phyloP scores from a whole-genome alignment of 176 grass and related monocot genomes.

The Lolium perenne region DNA sequence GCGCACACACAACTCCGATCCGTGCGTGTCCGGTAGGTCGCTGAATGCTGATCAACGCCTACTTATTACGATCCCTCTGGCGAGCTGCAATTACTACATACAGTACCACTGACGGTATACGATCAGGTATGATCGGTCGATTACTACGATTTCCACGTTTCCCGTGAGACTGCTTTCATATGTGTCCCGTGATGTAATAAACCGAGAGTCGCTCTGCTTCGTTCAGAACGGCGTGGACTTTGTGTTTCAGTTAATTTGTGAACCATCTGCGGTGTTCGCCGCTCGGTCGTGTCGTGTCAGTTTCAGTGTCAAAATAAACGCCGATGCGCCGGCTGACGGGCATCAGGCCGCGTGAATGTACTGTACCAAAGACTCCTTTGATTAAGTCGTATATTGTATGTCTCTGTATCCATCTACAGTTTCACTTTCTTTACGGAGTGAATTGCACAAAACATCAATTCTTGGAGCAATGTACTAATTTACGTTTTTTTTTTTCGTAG shows the following conservation, averaged over 20 bases:
- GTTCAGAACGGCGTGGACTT: slow-evolving; percentile 42
- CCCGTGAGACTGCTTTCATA: slow-evolving; percentile 1
- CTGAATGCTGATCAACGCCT: neutral
- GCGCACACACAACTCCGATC: neutral
- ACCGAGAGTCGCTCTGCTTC: slow-evolving; percentile 57
- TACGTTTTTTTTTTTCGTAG: too few species aligned
- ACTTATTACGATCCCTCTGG: neutral
- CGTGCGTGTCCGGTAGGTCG: neutral
- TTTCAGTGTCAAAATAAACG: slow-evolving; percentile 32
- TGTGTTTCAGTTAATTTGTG: neutral
- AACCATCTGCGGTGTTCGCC: neutral
- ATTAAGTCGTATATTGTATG: neutral
- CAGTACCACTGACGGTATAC: neutral
- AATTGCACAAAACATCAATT: too few species aligned
- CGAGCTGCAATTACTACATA: too few species aligned
- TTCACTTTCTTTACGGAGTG: too few species aligned
- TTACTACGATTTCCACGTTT: neutral
- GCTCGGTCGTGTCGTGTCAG: neutral
- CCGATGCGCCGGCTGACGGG: slow-evolving; percentile 19
- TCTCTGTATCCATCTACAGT: neutral
- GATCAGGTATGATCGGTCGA: neutral
- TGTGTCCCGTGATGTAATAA: slow-evolving; percentile 38
- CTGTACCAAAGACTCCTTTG: neutral
- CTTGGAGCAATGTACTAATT: too few species aligned
- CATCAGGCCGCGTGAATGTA: slow-evolving; percentile 4